Percentiles rank a stretch among this genome's conserved stretches.
phyloP scores from a whole-genome alignment of 2,329 filamentous ascomycete genomes.

The Periconia macrospinosa region DNA sequence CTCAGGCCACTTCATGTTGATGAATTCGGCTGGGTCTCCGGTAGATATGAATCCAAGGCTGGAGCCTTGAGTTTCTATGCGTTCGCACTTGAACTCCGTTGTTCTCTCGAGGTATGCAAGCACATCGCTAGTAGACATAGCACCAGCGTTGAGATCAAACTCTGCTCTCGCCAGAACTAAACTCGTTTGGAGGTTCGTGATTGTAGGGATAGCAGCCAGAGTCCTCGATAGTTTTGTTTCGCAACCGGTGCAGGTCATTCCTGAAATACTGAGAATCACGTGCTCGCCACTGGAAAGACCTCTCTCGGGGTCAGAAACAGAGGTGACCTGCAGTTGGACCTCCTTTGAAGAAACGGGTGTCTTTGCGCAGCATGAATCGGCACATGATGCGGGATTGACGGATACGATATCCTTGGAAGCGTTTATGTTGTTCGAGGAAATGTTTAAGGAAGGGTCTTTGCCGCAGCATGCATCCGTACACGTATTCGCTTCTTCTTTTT shows the following conservation, averaged over 20 bases:
- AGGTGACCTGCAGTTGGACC: neutral
- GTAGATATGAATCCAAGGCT: slow-evolving; percentile 23
- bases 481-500: neutral
- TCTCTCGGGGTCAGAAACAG: slow-evolving; percentile 22
- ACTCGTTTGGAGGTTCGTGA: slow-evolving; percentile 64
- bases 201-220: slow-evolving; percentile 50
- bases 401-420: neutral
- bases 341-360: neutral
- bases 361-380: neutral
- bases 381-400: neutral
- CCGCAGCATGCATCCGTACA: slow-evolving; percentile 11
- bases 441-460: neutral
- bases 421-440: neutral
- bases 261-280: slow-evolving; percentile 63
- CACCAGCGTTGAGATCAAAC: slow-evolving; percentile 58
- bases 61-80: slow-evolving; percentile 24
- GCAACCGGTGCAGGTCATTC: slow-evolving; percentile 76
- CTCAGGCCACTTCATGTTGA: slow-evolving; percentile 23
- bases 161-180: slow-evolving; percentile 68
- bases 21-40: slow-evolving; percentile 7
- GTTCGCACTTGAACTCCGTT: slow-evolving; percentile 65
- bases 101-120: slow-evolving; percentile 57
- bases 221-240: slow-evolving; percentile 64
- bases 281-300: slow-evolving; percentile 49
- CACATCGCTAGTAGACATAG: slow-evolving; percentile 38